Conservation (phyloP, 2,329 filamentous ascomycete genomes). For the Aspergillus thermomutatus region DNA sequence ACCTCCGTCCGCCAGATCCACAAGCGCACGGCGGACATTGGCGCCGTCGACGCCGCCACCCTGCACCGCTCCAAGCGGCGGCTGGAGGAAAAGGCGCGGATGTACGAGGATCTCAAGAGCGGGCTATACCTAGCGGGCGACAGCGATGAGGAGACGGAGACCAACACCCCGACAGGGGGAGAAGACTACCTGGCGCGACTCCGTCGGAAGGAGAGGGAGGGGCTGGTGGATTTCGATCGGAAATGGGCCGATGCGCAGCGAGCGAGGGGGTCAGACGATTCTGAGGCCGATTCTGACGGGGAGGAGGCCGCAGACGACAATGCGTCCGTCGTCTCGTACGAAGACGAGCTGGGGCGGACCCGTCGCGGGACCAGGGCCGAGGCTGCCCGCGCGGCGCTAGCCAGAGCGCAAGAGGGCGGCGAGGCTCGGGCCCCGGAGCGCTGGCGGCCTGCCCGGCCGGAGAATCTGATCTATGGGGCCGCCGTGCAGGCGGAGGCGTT, state of each 20-base stretch:
- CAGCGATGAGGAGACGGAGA: constrained; percentile 34
- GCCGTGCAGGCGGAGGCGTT: constrained; percentile 82
- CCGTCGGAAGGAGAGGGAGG: constrained; percentile 52
- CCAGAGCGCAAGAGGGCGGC: constrained; percentile 32
- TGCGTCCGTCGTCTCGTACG: constrained; percentile 74
- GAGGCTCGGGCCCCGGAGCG: constrained; percentile 19
- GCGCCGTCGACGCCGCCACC: constrained; percentile 54
- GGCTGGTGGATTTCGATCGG: constrained; percentile 87
- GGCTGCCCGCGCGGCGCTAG: constrained; percentile 60
- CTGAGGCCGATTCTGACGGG: constrained; percentile 29
- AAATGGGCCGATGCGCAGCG: constrained; percentile 79
- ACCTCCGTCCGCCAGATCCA: constrained; percentile 59
- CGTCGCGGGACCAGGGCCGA: constrained; percentile 69
- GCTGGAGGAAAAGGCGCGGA: constrained; percentile 84
- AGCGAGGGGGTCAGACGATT: constrained; percentile 32
- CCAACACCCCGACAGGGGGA: constrained; percentile 6
- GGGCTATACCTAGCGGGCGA: constrained; percentile 68
- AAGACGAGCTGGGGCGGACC: constrained; percentile 88
- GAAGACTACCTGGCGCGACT: constrained; percentile 53
- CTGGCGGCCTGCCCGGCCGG: constrained; percentile 54
- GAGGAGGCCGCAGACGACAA: constrained; percentile 44
- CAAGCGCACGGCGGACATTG: constrained; percentile 58
- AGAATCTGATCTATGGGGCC: constrained; percentile 77
- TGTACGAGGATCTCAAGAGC: constrained; percentile 86
- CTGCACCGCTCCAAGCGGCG: constrained; percentile 68